A percentile compares a stretch with the other conserved stretches of the same genome.
Evolutionary conservation across 2,329 filamentous ascomycete genomes (phyloP).

Genomic region (Trichoderma sp.): DNA sequence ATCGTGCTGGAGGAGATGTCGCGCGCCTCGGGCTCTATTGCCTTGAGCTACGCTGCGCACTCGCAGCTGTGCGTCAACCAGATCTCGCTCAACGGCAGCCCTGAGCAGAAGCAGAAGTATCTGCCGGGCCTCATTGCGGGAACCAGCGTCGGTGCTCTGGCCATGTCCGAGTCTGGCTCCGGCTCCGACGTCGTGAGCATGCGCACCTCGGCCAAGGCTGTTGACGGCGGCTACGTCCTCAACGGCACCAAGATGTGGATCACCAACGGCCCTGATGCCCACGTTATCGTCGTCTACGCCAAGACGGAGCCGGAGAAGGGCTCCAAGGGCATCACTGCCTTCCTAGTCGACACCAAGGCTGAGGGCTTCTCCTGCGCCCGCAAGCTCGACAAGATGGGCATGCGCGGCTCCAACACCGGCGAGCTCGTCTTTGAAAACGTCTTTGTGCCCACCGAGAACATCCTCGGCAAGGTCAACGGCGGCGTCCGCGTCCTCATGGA

Average conservation of each 20-base stretch:
- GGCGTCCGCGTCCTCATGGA: conserved; percentile 95
- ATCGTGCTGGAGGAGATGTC: conserved; percentile 94
- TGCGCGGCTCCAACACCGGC: conserved; percentile 95
- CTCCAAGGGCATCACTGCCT: conserved; percentile 91
- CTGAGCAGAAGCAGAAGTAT: conserved; percentile 75
- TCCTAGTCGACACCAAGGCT: conserved; percentile 72
- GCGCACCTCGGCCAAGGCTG: conserved; percentile 78
- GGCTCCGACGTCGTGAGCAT: conserved; percentile 95
- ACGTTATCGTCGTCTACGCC: conserved; percentile 91
- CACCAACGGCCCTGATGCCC: conserved; percentile 94
- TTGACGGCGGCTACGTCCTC: conserved; percentile 80
- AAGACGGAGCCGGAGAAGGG: conserved; percentile 81
- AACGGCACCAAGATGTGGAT: conserved; percentile 99
- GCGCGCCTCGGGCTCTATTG: conserved; percentile 79
- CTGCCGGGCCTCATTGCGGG: conserved; percentile 80
- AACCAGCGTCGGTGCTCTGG: conserved; percentile 78
- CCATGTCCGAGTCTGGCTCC: conserved; percentile 91
- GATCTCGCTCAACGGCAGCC: conserved; percentile 80
- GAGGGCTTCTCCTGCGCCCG: conserved; percentile 81
- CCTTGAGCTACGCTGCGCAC: conserved; percentile 90
- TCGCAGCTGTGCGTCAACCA: conserved; percentile 97
- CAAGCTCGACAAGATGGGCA: conserved; percentile 97
- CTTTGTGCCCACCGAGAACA: conserved; percentile 79
- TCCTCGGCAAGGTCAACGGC: conserved; percentile 75
- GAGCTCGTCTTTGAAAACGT: conserved; percentile 89